Conservation (phyloP, 495 filamentous ascomycete species). For the Polyplosphaeria fusca region DNA sequence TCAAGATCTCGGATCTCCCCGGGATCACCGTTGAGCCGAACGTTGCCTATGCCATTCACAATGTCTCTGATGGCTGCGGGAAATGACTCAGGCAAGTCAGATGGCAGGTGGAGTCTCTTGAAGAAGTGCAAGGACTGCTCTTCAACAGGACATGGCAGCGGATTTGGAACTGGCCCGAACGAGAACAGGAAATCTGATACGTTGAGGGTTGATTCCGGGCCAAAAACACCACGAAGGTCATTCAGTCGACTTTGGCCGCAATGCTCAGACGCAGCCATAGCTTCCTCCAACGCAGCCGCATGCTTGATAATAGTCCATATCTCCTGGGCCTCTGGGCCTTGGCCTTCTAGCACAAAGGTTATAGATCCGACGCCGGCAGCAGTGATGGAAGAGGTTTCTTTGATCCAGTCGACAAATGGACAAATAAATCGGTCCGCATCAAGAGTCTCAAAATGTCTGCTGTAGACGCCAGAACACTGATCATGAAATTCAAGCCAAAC, state of each 20-base stretch:
- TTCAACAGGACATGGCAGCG: neutral
- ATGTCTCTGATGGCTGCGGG: neutral
- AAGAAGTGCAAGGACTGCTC: neutral
- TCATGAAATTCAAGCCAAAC: too few species aligned
- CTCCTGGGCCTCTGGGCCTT: neutral
- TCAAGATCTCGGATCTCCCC: neutral
- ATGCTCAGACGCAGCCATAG: neutral
- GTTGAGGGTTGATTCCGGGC: neutral
- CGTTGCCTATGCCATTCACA: neutral
- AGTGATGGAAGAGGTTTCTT: neutral
- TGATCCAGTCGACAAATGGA: neutral
- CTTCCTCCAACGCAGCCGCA: neutral
- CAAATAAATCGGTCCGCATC: too few species aligned
- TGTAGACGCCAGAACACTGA: too few species aligned
- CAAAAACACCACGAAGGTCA: too few species aligned
- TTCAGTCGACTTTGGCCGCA: too few species aligned
- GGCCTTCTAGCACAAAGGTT: neutral
- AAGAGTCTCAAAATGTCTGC: too few species aligned
- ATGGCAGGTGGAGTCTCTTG: neutral
- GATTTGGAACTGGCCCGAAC: neutral
- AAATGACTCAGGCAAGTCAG: neutral
- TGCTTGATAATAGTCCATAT: neutral
- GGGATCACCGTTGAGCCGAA: neutral
- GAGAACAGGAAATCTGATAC: neutral
- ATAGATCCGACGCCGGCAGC: neutral